phyloP scores from a whole-genome alignment of 1,284 basidiomycete genomes.

The Apiotrichum laibachii region DNA sequence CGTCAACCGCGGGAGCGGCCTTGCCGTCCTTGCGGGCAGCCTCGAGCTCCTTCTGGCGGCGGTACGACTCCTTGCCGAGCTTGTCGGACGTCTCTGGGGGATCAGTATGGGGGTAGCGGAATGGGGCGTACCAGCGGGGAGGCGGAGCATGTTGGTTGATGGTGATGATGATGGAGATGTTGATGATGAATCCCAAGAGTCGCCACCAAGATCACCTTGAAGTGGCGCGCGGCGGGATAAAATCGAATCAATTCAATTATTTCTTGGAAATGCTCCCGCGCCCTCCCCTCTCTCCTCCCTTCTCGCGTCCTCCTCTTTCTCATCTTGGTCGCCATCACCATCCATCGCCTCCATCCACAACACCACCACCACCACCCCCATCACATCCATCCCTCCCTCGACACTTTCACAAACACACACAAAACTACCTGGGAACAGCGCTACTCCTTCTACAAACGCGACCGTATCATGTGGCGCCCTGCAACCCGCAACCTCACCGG shows the following conservation, averaged over 20 bases:
- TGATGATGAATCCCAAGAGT: background rate
- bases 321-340: no score
- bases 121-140: constrained; percentile 23
- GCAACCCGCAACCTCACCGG: constrained; percentile 57
- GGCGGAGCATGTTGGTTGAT: constrained; percentile 26
- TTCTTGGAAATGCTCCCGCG: background rate
- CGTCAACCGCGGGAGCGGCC: constrained; percentile 89
- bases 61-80: constrained; percentile 86
- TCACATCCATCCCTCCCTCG: no score
- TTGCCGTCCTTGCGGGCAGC: constrained; percentile 93
- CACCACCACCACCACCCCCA: no score
- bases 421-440: no score
- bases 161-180: background rate
- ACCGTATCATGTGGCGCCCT: constrained; percentile 73
- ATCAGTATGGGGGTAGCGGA: background rate
- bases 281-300: no score
- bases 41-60: constrained; percentile 92
- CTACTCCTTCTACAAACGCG: no score
- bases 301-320: no score
- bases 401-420: no score
- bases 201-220: background rate
- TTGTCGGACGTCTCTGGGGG: constrained; percentile 54
- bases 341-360: no score
- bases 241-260: background rate
- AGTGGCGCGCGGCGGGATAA: constrained; percentile 7